A percentile compares a stretch with the other conserved stretches of the same genome.
Evolutionary conservation across 257 asterid genomes (phyloP).

Genomic region (Gentiana dahurica): DNA sequence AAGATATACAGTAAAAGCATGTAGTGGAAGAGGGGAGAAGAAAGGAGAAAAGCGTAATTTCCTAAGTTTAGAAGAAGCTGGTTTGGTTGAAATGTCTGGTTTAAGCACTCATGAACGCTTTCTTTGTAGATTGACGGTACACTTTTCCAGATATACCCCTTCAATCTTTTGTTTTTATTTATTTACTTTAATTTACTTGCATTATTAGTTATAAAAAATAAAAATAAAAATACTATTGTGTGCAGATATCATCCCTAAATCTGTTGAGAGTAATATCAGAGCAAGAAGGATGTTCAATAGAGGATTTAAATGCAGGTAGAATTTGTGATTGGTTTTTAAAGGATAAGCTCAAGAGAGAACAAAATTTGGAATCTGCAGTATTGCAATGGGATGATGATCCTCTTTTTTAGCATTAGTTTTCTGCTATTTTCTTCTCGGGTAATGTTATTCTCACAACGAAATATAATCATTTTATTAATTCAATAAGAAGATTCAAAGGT

Average conservation of each 20-base stretch:
- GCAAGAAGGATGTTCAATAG: constrained; percentile 69
- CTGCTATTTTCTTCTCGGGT: too few relatives aligned
- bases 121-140: constrained; percentile 77
- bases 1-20: constrained; percentile 11
- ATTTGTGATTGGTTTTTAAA: constrained; percentile 82
- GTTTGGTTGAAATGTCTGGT: constrained; percentile 74
- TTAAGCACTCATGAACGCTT: constrained; percentile 73
- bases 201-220: neutral
- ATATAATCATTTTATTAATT: too few relatives aligned
- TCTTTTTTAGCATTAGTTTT: constrained; percentile 24
- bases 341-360: constrained; percentile 68
- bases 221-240: neutral
- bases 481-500: too few relatives aligned
- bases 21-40: constrained; percentile 8
- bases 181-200: too few relatives aligned
- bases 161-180: neutral
- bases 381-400: constrained; percentile 81
- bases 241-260: constrained; percentile 77
- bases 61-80: constrained; percentile 71
- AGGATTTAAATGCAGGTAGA: constrained; percentile 73
- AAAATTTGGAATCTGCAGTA: constrained; percentile 57
- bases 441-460: too few relatives aligned
- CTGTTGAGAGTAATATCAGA: constrained; percentile 60
- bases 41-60: constrained; percentile 24
- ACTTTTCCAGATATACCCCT: neutral